Evolutionary conservation across 208 protist genomes (phyloP).

Genomic region (Wallacemonas collosoma): DNA sequence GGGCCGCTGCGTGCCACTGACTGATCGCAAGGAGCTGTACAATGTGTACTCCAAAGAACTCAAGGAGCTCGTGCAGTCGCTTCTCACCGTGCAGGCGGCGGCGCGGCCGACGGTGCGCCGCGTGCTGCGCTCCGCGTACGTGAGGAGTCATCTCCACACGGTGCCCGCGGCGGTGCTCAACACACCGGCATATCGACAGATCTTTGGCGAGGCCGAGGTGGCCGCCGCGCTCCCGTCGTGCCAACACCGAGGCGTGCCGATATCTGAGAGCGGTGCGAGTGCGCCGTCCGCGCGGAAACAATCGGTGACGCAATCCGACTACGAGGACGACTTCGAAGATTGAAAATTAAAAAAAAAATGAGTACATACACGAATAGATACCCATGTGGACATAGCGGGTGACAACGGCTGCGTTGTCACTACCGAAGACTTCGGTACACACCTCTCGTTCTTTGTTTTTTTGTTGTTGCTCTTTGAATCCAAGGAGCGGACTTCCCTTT

Average conservation of each 20-base stretch:
- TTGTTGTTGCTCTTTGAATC: too few species aligned
- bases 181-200: conserved; percentile 32
- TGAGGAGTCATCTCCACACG: conserved; percentile 41
- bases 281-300: neutral
- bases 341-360: neutral
- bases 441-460: too few species aligned
- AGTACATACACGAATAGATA: neutral
- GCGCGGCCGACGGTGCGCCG: conserved; percentile 64
- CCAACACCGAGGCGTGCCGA: neutral
- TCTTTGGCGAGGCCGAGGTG: conserved; percentile 58
- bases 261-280: neutral
- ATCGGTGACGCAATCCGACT: conserved; percentile 20
- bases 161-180: conserved; percentile 41
- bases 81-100: conserved; percentile 53
- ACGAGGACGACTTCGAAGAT: conserved; percentile 58
- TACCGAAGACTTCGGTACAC: too few species aligned
- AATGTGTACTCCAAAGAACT: conserved; percentile 49
- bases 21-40: conserved; percentile 9
- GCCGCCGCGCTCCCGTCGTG: conserved; percentile 25
- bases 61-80: conserved; percentile 59
- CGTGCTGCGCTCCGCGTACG: conserved; percentile 55
- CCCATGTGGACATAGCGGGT: too few species aligned
- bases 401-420: too few species aligned
- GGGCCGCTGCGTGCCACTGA: conserved; percentile 27
- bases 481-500: too few species aligned